phyloP scores from a whole-genome alignment of 2,329 filamentous ascomycete species.

The Penicillium sp. region DNA sequence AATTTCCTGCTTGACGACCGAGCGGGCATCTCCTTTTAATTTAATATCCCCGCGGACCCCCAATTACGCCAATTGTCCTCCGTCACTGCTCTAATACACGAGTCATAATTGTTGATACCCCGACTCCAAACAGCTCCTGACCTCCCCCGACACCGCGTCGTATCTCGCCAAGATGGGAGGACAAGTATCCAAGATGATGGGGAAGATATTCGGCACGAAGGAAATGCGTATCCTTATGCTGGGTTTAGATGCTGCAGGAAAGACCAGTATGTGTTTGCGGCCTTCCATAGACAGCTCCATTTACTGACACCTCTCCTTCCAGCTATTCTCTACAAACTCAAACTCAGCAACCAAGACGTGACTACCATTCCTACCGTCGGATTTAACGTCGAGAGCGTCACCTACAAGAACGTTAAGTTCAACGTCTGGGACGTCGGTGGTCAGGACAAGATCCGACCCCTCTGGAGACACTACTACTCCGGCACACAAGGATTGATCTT shows the following conservation, averaged over 20 bases:
- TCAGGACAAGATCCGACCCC: slow-evolving; percentile 96
- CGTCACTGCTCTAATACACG: neutral
- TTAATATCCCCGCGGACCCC: neutral
- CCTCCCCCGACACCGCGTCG: slow-evolving; percentile 5
- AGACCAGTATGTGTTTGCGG: slow-evolving; percentile 66
- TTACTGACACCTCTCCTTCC: slow-evolving; percentile 9
- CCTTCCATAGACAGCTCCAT: neutral
- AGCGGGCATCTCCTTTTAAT: neutral
- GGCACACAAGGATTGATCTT: slow-evolving; percentile 98
- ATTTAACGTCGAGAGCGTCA: slow-evolving; percentile 98
- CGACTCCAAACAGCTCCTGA: slow-evolving; percentile 7
- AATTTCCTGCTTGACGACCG: slow-evolving; percentile 3
- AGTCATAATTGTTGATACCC: slow-evolving; percentile 8
- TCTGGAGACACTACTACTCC: slow-evolving; percentile 97
- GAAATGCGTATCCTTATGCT: slow-evolving; percentile 99
- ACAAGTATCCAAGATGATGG: slow-evolving; percentile 93
- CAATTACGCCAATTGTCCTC: neutral
- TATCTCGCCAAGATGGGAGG: slow-evolving; percentile 71
- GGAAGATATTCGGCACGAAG: slow-evolving; percentile 98
- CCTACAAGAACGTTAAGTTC: slow-evolving; percentile 99
- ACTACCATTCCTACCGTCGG: slow-evolving; percentile 98
- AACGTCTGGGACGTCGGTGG: slow-evolving; percentile 99
- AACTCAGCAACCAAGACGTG: slow-evolving; percentile 89
- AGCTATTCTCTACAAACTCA: slow-evolving; percentile 97
- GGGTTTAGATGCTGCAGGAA: slow-evolving; percentile 94